Conservation (phyloP, 306 rosid species). For the Boehmeria nivea region DNA sequence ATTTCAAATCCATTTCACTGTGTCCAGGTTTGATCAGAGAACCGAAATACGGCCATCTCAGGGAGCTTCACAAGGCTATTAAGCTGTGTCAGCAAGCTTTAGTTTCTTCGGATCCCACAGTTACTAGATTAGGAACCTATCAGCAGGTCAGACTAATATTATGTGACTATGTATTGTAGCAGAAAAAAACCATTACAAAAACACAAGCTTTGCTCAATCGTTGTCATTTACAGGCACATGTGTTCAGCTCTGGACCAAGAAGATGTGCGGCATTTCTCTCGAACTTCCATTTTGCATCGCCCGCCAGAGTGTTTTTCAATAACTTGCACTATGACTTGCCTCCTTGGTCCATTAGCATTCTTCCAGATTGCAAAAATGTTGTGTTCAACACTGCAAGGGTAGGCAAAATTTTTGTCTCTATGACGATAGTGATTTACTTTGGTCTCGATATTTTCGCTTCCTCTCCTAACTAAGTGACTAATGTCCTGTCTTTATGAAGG, state of each 20-base stretch:
- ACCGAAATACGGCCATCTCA: slow-evolving; percentile 84
- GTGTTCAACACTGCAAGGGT: slow-evolving; percentile 88
- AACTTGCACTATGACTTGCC: slow-evolving; percentile 69
- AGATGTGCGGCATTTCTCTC: slow-evolving; percentile 87
- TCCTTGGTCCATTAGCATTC: slow-evolving; percentile 97
- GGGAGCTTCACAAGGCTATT: slow-evolving; percentile 76
- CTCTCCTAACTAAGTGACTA: slow-evolving; percentile 18
- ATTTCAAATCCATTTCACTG: slow-evolving; percentile 5
- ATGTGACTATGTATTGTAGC: not conserved
- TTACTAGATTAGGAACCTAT: slow-evolving; percentile 66
- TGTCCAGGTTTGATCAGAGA: slow-evolving; percentile 73
- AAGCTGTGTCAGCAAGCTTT: slow-evolving; percentile 74
- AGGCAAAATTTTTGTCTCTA: slow-evolving; percentile 17
- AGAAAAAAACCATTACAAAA: no score
- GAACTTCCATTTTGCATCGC: slow-evolving; percentile 48
- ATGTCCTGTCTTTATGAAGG: slow-evolving; percentile 44
- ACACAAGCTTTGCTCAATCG: not conserved
- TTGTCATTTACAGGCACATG: slow-evolving; percentile 57
- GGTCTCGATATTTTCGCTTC: not conserved
- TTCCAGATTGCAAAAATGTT: slow-evolving; percentile 78
- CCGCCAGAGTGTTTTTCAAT: slow-evolving; percentile 64
- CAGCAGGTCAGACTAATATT: slow-evolving; percentile 53
- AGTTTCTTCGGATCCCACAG: slow-evolving; percentile 76
- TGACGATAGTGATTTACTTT: slow-evolving; percentile 1
- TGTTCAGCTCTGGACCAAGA: slow-evolving; percentile 54